Percentiles rank a stretch among this genome's conserved stretches.
phyloP scores from a whole-genome alignment of 2,329 filamentous ascomycete genomes.

The Huntiella bhutanensis region DNA sequence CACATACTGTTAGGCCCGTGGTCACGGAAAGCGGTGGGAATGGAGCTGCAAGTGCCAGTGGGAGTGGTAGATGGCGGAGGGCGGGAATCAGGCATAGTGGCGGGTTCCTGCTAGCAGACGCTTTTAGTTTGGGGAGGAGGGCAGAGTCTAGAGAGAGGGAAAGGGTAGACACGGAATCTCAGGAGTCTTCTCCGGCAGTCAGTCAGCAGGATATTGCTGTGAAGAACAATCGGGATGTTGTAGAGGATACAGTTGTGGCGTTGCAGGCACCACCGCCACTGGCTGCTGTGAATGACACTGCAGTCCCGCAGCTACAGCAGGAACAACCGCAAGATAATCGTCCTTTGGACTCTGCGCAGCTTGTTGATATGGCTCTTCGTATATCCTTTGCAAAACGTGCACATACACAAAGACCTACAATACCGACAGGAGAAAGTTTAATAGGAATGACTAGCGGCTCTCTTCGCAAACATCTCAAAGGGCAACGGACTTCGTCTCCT shows the following conservation, averaged over 20 bases:
- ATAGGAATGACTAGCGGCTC: constrained; percentile 24
- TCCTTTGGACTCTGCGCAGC: constrained; percentile 58
- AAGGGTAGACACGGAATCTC: background rate
- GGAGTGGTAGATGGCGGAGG: constrained; percentile 14
- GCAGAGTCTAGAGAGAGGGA: background rate
- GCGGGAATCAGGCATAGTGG: constrained; percentile 28
- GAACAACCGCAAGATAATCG: constrained; percentile 1
- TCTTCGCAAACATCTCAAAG: constrained; percentile 50
- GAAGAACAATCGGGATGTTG: constrained; percentile 6
- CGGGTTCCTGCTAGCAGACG: constrained; percentile 32
- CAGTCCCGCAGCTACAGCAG: background rate
- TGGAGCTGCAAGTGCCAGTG: too few species aligned
- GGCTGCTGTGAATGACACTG: background rate
- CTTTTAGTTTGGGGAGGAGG: constrained; percentile 15
- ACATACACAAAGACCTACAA: constrained; percentile 31
- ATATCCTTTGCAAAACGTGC: constrained; percentile 62
- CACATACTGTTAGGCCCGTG: too few species aligned
- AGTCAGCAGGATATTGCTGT: constrained; percentile 12
- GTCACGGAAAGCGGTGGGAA: too few species aligned
- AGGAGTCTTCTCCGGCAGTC: constrained; percentile 15
- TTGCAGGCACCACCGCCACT: too few species aligned
- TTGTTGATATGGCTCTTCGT: constrained; percentile 81
- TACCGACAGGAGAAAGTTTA: too few species aligned
- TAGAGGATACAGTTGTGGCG: background rate
- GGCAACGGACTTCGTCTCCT: constrained; percentile 46